Evolutionary conservation across 148 eudicot species (phyloP).

Genomic region (Cornus florida): DNA sequence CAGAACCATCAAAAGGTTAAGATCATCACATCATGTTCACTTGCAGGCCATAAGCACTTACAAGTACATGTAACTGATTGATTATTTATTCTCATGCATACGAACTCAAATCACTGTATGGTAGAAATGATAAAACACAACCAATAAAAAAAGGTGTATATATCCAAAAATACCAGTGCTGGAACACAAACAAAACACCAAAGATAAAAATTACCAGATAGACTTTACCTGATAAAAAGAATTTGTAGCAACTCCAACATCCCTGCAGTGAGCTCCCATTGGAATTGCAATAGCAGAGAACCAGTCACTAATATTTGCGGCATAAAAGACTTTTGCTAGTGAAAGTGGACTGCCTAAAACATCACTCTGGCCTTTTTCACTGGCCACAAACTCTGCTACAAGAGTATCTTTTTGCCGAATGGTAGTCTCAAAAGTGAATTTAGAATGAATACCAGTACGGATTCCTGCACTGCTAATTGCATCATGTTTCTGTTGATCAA

Average conservation of each 20-base stretch:
- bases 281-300: conserved; percentile 68
- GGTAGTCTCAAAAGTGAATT: conserved; percentile 63
- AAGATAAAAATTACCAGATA: background rate
- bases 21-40: background rate
- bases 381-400: conserved; percentile 65
- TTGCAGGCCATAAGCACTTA: background rate
- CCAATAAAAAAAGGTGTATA: background rate
- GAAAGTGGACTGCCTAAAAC: conserved; percentile 57
- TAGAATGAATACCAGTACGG: conserved; percentile 60
- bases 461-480: conserved; percentile 61
- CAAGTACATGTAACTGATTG: background rate
- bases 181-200: background rate
- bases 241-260: conserved; percentile 44
- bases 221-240: conserved; percentile 45
- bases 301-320: conserved; percentile 77
- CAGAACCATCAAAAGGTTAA: background rate
- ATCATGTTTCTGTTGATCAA: conserved; percentile 47
- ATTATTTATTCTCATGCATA: conserved; percentile 1
- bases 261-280: conserved; percentile 80
- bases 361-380: conserved; percentile 40
- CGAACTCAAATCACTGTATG: background rate
- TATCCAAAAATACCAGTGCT: background rate
- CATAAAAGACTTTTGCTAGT: conserved; percentile 71
- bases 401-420: conserved; percentile 63
- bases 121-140: background rate